Evolutionary conservation across 2,329 filamentous ascomycete genomes (phyloP).

Genomic region (Cladophialophora immunda): DNA sequence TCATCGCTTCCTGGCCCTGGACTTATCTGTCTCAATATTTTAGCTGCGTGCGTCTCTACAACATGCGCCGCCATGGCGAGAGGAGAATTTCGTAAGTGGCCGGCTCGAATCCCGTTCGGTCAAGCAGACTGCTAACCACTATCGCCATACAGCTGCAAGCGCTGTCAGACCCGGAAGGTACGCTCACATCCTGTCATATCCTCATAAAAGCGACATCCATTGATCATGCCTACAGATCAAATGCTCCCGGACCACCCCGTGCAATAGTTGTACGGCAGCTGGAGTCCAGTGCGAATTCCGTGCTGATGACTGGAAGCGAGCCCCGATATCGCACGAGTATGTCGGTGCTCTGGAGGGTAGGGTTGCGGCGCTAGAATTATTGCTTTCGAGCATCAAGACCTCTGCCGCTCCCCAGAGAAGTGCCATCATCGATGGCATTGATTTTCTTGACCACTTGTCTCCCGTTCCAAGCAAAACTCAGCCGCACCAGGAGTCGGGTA

Average conservation of each 20-base stretch:
- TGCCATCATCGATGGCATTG: constrained; percentile 20
- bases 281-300: constrained; percentile 26
- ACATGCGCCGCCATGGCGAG: constrained; percentile 17
- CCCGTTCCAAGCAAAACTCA: background rate
- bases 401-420: constrained; percentile 15
- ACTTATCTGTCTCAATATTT: background rate
- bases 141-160: constrained; percentile 19
- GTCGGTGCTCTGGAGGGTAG: constrained; percentile 19
- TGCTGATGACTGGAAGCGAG: constrained; percentile 23
- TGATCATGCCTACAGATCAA: constrained; percentile 17
- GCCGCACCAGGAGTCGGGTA: background rate
- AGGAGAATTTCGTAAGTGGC: constrained; percentile 25
- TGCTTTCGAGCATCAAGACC: constrained; percentile 22
- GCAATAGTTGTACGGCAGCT: constrained; percentile 18
- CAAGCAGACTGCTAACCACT: background rate
- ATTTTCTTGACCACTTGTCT: constrained; percentile 17
- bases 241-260: constrained; percentile 26
- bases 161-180: constrained; percentile 26
- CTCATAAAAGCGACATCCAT: background rate
- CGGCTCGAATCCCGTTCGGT: background rate
- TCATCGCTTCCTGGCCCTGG: background rate
- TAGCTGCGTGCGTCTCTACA: background rate
- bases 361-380: constrained; percentile 14
- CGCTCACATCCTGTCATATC: background rate
- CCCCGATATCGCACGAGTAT: constrained; percentile 20